Base-by-base conservation (phyloP, 768 basidiomycete species). In the Xerocomus brunneocitrinus region DNA sequence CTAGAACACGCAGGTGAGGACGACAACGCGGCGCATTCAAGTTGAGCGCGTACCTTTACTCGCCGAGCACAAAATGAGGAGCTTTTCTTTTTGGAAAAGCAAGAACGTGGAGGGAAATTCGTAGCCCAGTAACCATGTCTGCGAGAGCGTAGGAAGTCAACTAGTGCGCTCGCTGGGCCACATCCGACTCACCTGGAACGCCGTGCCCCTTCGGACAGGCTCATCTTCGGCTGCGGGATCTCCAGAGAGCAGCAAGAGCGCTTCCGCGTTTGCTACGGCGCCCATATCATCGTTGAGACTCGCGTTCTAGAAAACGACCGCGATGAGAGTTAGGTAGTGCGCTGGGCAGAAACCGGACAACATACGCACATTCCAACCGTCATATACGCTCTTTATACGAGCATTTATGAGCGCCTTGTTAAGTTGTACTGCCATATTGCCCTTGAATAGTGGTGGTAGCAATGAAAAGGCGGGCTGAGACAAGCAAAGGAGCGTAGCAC, bases 101-200 rank as follows among this genome's bases (percentile, higher is more conserved):
- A 95, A 79, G 28, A 98, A 76, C 0, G 95, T 98, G 0, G 93
- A 92, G 3, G 95, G 97, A 65, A 98, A 98, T 71, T 99, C 95
- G 70, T 94, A 98, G 13, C 95, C 95, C 36, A 98, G 80, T 16
- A 99, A 77, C 91, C 94, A 97, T 66, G 94, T 95, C 95, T 97
- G 52, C 36, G 45, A 27, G 48, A 41, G 46, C 12, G 44, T 3
- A 35, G 47, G 46, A 49, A 47, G 50, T 61, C 49, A 52, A 27
- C 48, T 22, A 44, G 38, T 16, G 24, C 38, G 1, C 32, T 6
- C 16, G 19, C 25, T n/a, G 14, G 22, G 16, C n/a, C 12, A 28
- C 7, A 13, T 7, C 13, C 1, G 28, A 50, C 82, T 55, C 57
- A 92, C 95, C 76, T 98, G 95, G 55, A 98, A 80, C 38, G 91